A percentile compares a stretch with the other conserved stretches of the same genome.
phyloP scores from a whole-genome alignment of 176 grass and related monocot species.

The Oryza nivara region DNA sequence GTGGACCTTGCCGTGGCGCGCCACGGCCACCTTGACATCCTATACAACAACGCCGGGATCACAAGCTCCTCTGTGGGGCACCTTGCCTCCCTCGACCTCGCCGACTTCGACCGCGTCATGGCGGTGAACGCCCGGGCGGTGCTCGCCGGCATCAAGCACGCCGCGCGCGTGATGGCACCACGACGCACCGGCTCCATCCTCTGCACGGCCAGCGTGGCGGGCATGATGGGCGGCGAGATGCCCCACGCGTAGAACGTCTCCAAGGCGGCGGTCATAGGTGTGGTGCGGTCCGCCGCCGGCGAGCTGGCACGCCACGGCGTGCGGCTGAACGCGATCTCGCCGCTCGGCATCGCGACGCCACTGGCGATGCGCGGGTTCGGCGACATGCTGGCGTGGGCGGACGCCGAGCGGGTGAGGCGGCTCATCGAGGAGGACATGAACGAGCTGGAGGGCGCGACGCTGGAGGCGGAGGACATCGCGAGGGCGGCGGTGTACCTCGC shows the following conservation, averaged over 20 bases:
- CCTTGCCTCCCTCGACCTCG: constrained; percentile 40
- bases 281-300: background rate
- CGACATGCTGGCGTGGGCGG: background rate
- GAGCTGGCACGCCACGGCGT: constrained; percentile 10
- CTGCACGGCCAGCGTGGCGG: background rate
- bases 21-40: constrained; percentile 45
- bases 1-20: constrained; percentile 5
- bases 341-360: constrained; percentile 4
- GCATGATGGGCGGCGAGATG: background rate
- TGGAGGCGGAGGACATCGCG: background rate
- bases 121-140: constrained; percentile 54
- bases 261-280: constrained; percentile 3
- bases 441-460: background rate
- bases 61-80: background rate
- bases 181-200: constrained; percentile 11
- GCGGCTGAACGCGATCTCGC: constrained; percentile 40
- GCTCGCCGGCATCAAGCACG: constrained; percentile 26
- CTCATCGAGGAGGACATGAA: background rate
- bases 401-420: background rate
- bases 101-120: constrained; percentile 61
- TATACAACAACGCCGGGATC: constrained; percentile 48
- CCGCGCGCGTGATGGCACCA: constrained; percentile 21
- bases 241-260: constrained; percentile 5
- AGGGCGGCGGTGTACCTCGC: constrained; percentile 17
- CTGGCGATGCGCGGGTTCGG: background rate